Evolutionary conservation across 768 basidiomycete genomes (phyloP), one percentile per base, ranked within the genome.

Genomic region (Psilocybe subaeruginosa): DNA sequence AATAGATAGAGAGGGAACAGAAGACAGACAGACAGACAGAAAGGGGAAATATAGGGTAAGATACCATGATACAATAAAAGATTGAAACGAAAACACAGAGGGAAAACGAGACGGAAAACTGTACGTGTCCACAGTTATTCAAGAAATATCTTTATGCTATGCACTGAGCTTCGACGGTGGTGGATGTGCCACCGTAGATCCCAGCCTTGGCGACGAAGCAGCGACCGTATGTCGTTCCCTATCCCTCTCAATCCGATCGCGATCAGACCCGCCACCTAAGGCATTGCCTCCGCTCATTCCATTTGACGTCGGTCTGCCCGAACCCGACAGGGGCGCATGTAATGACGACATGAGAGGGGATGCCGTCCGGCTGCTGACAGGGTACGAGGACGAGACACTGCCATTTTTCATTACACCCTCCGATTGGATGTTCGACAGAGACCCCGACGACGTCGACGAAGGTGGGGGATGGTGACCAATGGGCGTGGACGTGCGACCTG

Each of bases 131-230:
- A 17, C 17, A 35, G 51, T 54, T 68, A 41, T 80, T 60, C 71
- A 76, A 12, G 78, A 77, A 63, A 79, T 79, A 35, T 77, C 72
- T 64, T 78, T 75, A 64, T n/a, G 80, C 69, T 76, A 65, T 17
- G 81, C 69, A 61, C 74, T 76, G 72, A 82, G 76, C 61, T 81
- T 83, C 14, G 79, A 73, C 33, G 75, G 70, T 19, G 72, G 71
- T 46, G 75, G 69, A 31, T 67, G 65, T 30, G 56, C 52, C 46
- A 62, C 59, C 8, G 68, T 58, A 16, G 66, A 29, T 23, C 63
- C 64, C 57, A 72, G 68, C 29, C 70, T 65, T 4, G 75, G 76
- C 29, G 76, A 74, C 57, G 73, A 58, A 62, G 69, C 54, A 1
- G 56, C 54, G 41, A 61, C 62, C 27, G 52, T 27, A 66, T 69